Evolutionary conservation across 345 rosid genomes (phyloP).

Genomic region (Psidium guajava): DNA sequence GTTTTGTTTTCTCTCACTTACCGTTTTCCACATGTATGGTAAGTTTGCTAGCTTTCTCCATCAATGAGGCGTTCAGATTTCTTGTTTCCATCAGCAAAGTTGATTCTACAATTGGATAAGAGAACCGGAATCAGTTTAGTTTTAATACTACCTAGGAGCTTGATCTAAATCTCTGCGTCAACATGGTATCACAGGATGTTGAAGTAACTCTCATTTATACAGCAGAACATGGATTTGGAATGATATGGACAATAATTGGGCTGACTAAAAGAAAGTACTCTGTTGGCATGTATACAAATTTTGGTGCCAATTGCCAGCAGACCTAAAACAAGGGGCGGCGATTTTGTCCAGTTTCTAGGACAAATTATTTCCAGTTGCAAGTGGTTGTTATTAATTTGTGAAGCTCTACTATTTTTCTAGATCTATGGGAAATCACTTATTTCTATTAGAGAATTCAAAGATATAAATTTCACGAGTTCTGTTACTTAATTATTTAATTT

Average conservation of each 20-base stretch:
- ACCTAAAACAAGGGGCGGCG: background rate
- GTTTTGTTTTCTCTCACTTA: constrained; percentile 72
- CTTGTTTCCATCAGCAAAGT: background rate
- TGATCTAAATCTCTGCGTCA: background rate
- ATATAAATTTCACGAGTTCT: background rate
- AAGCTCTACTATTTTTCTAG: background rate
- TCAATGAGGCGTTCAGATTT: background rate
- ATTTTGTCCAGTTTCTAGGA: background rate
- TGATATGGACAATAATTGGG: background rate
- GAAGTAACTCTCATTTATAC: background rate
- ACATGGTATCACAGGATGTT: background rate
- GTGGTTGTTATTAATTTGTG: background rate
- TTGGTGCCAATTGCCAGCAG: background rate
- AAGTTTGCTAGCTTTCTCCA: constrained; percentile 14
- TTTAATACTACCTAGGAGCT: background rate
- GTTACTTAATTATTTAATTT: background rate
- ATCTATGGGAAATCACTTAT: background rate
- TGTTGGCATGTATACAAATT: background rate
- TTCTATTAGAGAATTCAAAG: background rate
- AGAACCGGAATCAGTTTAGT: background rate
- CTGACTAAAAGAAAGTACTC: background rate
- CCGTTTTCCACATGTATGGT: constrained; percentile 91
- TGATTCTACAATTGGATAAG: background rate
- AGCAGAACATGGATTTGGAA: background rate
- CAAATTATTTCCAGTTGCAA: background rate